Conservation (phyloP, 2,329 filamentous ascomycete species). For the Aspergillus piperis region DNA sequence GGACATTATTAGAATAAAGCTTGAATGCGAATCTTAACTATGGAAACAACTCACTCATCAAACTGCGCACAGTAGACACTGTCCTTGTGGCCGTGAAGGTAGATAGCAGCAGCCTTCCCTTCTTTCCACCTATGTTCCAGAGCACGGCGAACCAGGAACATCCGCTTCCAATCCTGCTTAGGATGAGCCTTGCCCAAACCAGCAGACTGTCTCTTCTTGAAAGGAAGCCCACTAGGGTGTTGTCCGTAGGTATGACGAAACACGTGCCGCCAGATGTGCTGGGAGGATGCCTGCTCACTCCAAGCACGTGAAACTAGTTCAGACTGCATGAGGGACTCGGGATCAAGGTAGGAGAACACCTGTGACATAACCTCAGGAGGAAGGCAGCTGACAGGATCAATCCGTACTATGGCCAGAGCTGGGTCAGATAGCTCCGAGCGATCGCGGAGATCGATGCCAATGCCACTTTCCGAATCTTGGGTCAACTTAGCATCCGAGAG, state of each 20-base stretch:
- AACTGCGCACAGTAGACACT: constrained; percentile 98
- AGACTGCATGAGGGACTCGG: constrained; percentile 55
- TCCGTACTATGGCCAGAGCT: constrained; percentile 40
- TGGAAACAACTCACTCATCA: constrained; percentile 71
- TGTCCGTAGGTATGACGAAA: constrained; percentile 59
- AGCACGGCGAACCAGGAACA: constrained; percentile 75
- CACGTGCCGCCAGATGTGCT: constrained; percentile 63
- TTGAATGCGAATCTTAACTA: not conserved
- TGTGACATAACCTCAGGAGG: constrained; percentile 62
- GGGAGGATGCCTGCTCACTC: constrained; percentile 57
- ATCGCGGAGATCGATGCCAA: constrained; percentile 48
- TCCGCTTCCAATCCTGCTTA: constrained; percentile 78
- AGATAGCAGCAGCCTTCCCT: constrained; percentile 77
- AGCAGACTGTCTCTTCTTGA: constrained; percentile 51
- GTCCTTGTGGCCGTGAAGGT: constrained; percentile 89
- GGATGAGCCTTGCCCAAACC: constrained; percentile 58
- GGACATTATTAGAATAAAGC: constrained; percentile 37
- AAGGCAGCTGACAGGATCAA: constrained; percentile 57
- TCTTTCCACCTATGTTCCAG: constrained; percentile 79
- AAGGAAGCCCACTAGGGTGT: constrained; percentile 37
- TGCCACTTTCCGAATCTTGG: constrained; percentile 52
- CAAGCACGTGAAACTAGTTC: constrained; percentile 61
- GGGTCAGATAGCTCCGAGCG: constrained; percentile 37
- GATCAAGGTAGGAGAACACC: constrained; percentile 62
- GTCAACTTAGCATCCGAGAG: constrained; percentile 34